Conservation (phyloP, 495 filamentous ascomycete genomes). For the Massariosphaeria phaeospora region DNA sequence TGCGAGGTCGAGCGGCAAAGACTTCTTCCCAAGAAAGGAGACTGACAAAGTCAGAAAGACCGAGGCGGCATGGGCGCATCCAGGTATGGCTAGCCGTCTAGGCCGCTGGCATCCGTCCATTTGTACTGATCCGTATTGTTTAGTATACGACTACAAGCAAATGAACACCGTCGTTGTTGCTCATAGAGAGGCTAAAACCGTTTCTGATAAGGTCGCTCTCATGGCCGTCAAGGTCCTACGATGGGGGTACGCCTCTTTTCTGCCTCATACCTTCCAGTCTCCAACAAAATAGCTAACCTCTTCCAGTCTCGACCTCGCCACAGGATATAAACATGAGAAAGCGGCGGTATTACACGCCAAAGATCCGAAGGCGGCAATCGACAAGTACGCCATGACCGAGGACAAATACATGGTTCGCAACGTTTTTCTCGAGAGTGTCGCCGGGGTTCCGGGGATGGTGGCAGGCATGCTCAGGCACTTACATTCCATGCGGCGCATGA, state of each 20-base stretch:
- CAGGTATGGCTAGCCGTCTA: slow-evolving; percentile 36
- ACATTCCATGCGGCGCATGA: slow-evolving; percentile 72
- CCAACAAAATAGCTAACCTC: too few relatives aligned
- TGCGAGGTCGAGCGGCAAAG: slow-evolving; percentile 29
- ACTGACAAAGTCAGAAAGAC: slow-evolving; percentile 37
- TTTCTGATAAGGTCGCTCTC: slow-evolving; percentile 65
- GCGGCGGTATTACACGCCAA: slow-evolving; percentile 43
- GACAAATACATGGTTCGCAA: slow-evolving; percentile 77
- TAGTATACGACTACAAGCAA: slow-evolving; percentile 54
- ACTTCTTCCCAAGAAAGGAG: slow-evolving; percentile 42
- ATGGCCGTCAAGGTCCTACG: slow-evolving; percentile 57
- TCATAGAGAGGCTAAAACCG: slow-evolving; percentile 61
- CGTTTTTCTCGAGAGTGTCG: slow-evolving; percentile 90
- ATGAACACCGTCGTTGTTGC: slow-evolving; percentile 60
- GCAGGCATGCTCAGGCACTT: slow-evolving; percentile 90
- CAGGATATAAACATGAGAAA: slow-evolving; percentile 66
- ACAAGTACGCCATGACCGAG: slow-evolving; percentile 61
- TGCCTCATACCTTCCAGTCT: too few relatives aligned
- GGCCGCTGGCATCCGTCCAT: too few relatives aligned
- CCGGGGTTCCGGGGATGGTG: slow-evolving; percentile 95
- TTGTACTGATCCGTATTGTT: background rate
- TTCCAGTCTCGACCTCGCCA: slow-evolving; percentile 65
- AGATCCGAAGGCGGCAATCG: slow-evolving; percentile 41
- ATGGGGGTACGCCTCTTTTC: too few relatives aligned
- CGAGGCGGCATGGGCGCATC: slow-evolving; percentile 64